These are phyloP conservation scores for Tolypocladium pustulatum DNA, from an alignment of 2,329 filamentous ascomycete genomes.

Conservation along the genomic window DNA sequence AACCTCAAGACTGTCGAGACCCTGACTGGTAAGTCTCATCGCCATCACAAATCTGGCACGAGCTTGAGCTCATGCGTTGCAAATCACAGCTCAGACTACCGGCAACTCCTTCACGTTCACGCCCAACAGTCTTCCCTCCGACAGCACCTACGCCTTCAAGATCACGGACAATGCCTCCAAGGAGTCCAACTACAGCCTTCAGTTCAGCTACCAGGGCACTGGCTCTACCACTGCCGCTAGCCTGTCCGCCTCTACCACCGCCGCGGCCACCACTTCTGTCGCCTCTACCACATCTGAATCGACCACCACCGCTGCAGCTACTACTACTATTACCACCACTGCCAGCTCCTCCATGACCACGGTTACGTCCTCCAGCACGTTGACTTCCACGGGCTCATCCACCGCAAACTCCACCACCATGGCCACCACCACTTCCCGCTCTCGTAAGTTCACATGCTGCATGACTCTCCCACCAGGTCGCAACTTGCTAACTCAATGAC, in stretches of 20 bases:
- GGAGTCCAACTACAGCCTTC: conserved; percentile 20
- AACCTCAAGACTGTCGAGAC: conserved; percentile 19
- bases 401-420: conserved; percentile 9
- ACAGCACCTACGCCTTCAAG: conserved; percentile 21
- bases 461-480: too few species aligned
- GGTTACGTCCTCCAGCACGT: conserved; percentile 1
- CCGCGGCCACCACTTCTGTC: neutral
- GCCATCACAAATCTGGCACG: neutral
- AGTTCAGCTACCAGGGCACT: conserved; percentile 19
- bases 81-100: conserved; percentile 7
- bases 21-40: conserved; percentile 17
- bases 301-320: neutral
- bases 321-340: neutral
- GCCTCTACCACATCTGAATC: neutral
- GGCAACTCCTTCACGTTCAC: conserved; percentile 17
- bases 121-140: conserved; percentile 15
- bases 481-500: neutral
- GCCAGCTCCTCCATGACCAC: conserved; percentile 1
- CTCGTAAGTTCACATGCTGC: neutral
- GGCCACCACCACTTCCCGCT: conserved; percentile 4
- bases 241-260: neutral
- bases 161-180: conserved; percentile 15
- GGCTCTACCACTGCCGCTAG: conserved; percentile 3
- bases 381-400: conserved; percentile 2
- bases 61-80: neutral